Conservation (phyloP, 768 basidiomycete genomes). For the Serendipita sp. region DNA sequence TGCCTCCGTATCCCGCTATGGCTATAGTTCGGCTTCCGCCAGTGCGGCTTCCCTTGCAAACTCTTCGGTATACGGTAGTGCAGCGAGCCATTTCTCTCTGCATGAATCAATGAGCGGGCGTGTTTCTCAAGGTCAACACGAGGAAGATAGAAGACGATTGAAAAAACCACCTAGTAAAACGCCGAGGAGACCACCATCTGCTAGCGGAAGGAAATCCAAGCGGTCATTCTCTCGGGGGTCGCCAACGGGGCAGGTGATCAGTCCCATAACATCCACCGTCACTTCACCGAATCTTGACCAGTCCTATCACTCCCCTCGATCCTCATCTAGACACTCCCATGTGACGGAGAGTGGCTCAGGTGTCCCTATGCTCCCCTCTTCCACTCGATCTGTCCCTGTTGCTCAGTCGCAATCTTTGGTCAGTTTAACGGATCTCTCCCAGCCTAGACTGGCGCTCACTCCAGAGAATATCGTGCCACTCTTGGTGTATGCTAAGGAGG, state of each 20-base stretch:
- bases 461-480: constrained; percentile 77
- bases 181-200: background rate
- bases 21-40: background rate
- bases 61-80: background rate
- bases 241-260: background rate
- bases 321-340: background rate
- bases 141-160: background rate
- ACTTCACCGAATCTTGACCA: background rate
- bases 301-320: background rate
- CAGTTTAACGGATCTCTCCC: background rate
- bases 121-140: background rate
- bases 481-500: constrained; percentile 66
- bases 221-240: background rate
- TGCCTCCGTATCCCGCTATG: background rate
- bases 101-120: background rate
- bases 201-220: background rate
- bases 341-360: background rate
- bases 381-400: background rate
- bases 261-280: background rate
- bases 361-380: background rate
- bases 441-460: constrained; percentile 45
- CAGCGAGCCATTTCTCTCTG: background rate
- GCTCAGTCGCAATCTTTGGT: background rate
- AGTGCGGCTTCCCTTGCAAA: background rate
- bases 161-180: background rate